phyloP scores from a whole-genome alignment of 2,329 filamentous ascomycete species.

The Sarocladiaceae sp. region DNA sequence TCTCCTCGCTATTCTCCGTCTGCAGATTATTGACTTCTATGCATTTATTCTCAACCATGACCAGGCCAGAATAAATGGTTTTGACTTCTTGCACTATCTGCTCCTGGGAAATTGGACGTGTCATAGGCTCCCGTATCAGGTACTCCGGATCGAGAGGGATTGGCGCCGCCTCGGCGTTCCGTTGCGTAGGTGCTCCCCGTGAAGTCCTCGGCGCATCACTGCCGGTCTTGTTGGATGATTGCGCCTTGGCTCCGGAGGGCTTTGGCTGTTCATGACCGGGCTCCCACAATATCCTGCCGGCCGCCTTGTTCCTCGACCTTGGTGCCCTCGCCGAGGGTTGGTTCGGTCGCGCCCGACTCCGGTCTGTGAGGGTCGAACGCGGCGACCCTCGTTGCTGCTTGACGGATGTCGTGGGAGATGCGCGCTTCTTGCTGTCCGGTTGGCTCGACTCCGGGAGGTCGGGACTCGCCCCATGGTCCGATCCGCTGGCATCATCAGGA shows the following conservation, averaged over 20 bases:
- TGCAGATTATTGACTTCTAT: conserved; percentile 74
- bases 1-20: conserved; percentile 37
- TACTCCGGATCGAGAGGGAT: background rate
- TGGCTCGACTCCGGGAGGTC: conserved; percentile 13
- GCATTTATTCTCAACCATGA: conserved; percentile 84
- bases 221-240: background rate
- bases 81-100: conserved; percentile 80
- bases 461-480: background rate
- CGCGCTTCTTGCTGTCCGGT: conserved; percentile 21
- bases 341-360: conserved; percentile 11
- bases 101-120: conserved; percentile 67
- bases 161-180: too few species aligned
- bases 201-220: background rate
- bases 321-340: background rate
- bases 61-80: conserved; percentile 75
- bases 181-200: too few species aligned
- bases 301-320: background rate
- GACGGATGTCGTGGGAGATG: conserved; percentile 22
- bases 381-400: conserved; percentile 16
- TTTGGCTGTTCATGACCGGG: background rate
- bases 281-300: background rate
- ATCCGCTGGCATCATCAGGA: conserved; percentile 10
- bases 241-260: background rate
- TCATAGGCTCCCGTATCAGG: conserved; percentile 47
- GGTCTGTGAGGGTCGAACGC: conserved; percentile 16